Evolutionary conservation across 2,329 filamentous ascomycete species (phyloP).

Genomic region (Beauveria sp.): DNA sequence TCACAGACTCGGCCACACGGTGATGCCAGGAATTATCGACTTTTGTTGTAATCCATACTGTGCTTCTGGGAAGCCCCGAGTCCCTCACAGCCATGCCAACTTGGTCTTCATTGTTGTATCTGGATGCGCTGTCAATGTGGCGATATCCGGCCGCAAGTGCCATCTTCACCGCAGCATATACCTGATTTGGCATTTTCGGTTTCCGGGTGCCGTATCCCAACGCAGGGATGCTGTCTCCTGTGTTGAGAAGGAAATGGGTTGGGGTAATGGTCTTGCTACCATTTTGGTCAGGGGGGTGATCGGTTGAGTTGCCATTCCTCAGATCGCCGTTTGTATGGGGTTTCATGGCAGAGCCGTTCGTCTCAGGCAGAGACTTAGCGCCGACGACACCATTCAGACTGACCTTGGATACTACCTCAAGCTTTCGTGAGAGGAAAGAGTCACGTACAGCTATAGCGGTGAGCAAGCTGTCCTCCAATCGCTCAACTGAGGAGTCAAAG

Average conservation of each 20-base stretch:
- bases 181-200: background rate
- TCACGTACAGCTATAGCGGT: background rate
- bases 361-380: too few relatives aligned
- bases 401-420: too few relatives aligned
- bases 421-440: too few relatives aligned
- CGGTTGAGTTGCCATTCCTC: background rate
- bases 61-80: background rate
- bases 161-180: background rate
- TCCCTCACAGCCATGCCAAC: slow-evolving; percentile 1
- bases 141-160: background rate
- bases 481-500: background rate
- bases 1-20: slow-evolving; percentile 1
- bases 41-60: slow-evolving; percentile 8
- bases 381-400: too few relatives aligned
- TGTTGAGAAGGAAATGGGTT: background rate
- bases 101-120: slow-evolving; percentile 9
- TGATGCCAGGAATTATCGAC: slow-evolving; percentile 8
- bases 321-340: too few relatives aligned
- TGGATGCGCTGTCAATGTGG: slow-evolving; percentile 2
- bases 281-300: background rate
- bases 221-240: background rate
- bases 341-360: too few relatives aligned
- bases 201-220: background rate
- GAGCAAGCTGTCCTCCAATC: background rate
- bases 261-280: background rate